Percentiles rank a stretch among this genome's conserved stretches.
phyloP scores from a whole-genome alignment of 2,329 filamentous ascomycete species.

The Colletotrichum sp. region DNA sequence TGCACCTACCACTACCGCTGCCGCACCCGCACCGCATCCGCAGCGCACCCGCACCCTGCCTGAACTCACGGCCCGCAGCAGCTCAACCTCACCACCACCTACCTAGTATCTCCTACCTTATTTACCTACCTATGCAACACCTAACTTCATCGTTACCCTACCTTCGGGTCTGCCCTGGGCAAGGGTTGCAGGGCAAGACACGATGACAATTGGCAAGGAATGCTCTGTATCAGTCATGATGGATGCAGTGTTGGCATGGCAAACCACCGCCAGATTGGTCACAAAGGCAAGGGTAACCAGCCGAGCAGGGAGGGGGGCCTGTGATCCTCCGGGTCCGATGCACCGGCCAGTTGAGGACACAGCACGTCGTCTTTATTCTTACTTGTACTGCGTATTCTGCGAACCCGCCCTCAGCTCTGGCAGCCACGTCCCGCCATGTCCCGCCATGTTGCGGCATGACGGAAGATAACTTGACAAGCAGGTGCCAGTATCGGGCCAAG shows the following conservation, averaged over 20 bases:
- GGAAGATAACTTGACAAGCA: not conserved
- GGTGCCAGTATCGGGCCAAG: not conserved
- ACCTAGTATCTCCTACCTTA: not conserved
- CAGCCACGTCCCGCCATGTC: not conserved
- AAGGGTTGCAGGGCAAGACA: not conserved
- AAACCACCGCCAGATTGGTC: not conserved
- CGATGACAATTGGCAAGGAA: not conserved
- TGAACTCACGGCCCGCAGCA: not conserved
- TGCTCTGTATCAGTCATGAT: not conserved
- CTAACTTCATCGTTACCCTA: not conserved
- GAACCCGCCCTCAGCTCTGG: not conserved
- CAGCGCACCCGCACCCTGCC: not conserved
- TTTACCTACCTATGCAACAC: not conserved
- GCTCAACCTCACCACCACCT: not conserved
- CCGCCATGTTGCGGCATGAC: not conserved
- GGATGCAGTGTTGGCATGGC: not conserved
- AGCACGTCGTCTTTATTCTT: too few species aligned
- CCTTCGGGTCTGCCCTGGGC: not conserved
- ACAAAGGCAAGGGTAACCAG: not conserved
- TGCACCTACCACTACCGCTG: not conserved
- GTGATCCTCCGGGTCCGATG: not conserved
- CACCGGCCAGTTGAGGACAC: not conserved
- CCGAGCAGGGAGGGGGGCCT: not conserved
- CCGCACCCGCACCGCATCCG: not conserved
- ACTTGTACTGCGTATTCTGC: not conserved